These are phyloP conservation scores for Chloris gayana DNA, from an alignment of 176 grass and related monocot genomes.

Conservation along the genomic window DNA sequence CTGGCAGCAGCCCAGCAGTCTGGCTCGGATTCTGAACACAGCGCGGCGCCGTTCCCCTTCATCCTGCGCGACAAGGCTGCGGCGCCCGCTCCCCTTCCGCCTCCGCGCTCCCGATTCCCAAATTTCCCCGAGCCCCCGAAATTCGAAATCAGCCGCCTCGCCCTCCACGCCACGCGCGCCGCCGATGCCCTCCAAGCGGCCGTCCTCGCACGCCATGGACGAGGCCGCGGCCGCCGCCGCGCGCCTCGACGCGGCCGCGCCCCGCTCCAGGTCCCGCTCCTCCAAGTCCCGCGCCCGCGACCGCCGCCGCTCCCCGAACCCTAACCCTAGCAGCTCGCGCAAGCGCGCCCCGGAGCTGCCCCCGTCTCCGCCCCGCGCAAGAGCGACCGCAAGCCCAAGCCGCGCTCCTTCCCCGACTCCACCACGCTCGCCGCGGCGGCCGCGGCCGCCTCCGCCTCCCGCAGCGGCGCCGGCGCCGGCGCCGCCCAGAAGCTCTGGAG, in stretches of 20 bases:
- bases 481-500: slow-evolving; percentile 62
- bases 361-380: slow-evolving; percentile 40
- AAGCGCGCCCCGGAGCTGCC: not conserved
- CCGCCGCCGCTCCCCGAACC: slow-evolving; percentile 38
- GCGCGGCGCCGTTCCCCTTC: not conserved
- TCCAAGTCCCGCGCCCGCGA: slow-evolving; percentile 16
- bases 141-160: slow-evolving; percentile 49
- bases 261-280: slow-evolving; percentile 49
- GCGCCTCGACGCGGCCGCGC: slow-evolving; percentile 13
- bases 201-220: slow-evolving; percentile 43
- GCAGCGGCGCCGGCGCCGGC: not conserved
- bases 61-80: slow-evolving; percentile 7
- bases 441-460: not conserved
- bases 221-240: slow-evolving; percentile 23
- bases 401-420: slow-evolving; percentile 26
- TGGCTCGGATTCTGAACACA: not conserved
- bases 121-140: slow-evolving; percentile 26
- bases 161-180: slow-evolving; percentile 16
- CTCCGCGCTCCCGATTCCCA: slow-evolving; percentile 1
- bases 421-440: slow-evolving; percentile 39
- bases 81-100: slow-evolving; percentile 1
- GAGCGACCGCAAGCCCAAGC: slow-evolving; percentile 36
- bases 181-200: slow-evolving; percentile 53
- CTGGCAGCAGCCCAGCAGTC: too few species aligned
- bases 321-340: slow-evolving; percentile 37